Base-by-base conservation (phyloP, 1,284 basidiomycete genomes). In the Cryptococcus sp. region DNA sequence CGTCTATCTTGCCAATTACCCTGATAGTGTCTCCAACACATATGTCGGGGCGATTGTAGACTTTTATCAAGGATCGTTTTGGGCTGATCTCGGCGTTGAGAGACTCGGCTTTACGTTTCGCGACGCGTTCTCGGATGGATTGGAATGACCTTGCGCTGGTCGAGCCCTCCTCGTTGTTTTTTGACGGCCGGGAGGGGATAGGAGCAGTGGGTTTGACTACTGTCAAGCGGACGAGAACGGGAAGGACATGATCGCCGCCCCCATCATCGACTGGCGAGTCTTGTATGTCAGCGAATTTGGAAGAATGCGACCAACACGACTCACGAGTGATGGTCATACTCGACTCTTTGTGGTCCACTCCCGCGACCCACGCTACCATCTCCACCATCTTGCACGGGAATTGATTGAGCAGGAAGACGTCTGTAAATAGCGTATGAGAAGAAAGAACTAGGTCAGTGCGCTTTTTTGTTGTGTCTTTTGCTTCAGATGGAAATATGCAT, bases 301-400 rank as follows among this genome's bases (percentile, higher is more conserved):
- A 35, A 19, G 11, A 55, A 17, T 13, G 20, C 30, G 19, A 11
- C 16, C 15, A 35, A 10, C 6, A 27, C n/a, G 13, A 58, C 72
- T 55, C 46, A 71, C 70, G n/a, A 0, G 64, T 66, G 15, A 75
- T 25, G 2, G 51, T 68, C 58, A 75, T 57, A 1, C 47, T 49
- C 0, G 63, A 47, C 41, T 76, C 75, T 50, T 70, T 71, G 57
- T 68, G 62, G 27, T 72, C 71, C 4, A 75, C 72, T 0, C 73
- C 76, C 0, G 69, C 72, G 1, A 75, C 73, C 70, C 71, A 75
- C 7, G 60, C 76, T 13, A 76, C 74, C 1, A 77, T 43, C 63
- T 76, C 68, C 27, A 77, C 71, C 46, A 65, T 62, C 40, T 59
- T 62, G 55, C 73, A 75, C 0, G 76, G 76, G 25, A 63, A 72